Evolutionary conservation across 1,139 yeast genomes (phyloP), one percentile per base, ranked within the genome.

Genomic region (Protomyces pachydermus): DNA sequence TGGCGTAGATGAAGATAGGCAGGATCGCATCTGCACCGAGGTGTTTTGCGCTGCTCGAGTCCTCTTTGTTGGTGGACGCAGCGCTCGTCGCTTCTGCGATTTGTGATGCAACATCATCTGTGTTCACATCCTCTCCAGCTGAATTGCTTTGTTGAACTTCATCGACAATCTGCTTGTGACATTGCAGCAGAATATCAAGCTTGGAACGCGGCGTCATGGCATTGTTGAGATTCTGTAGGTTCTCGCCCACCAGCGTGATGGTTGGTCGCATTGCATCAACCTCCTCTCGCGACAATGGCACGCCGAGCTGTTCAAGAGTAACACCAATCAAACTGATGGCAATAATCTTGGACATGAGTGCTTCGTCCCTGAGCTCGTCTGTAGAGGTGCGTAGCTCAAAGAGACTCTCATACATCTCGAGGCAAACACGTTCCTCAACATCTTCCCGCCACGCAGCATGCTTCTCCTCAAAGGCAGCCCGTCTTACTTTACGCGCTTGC

Each of bases 1-100:
- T 77, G 2, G 83, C 73, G 53, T 81, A 76, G 8, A 85, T 82
- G 62, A 85, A 73, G 9, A 83, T 72, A 0, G 90, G 87, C 23
- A 85, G 72, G 62, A 83, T 78, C 48, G 80, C 77, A 72, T 85
- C 90, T 2, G 85, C 80, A 9, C 58, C 60, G 20, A 54, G 58
- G 20, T 54, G 58, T 34, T 12, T 45, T 6, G 58, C 23, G 5
- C 32, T 38, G 9, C 23, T 32, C 14, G 42, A 3, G 16, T 28
- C 18, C 25, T 48, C 14, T 2, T 35, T 32, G 20, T 46, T 14
- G n/a, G n/a, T 16, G 34, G 18, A 32, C 8, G 54, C 18, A 4
- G 34, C 18, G 16, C 42, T 37, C 9, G 42, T 14, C 14, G 14
- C 23, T 18, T 34, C 58, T 12, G 45, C 51, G 4, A 35, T 34